Evolutionary conservation across 108 stramenopile species (phyloP).

Genomic region (Cyclostephanos tholiformis): DNA sequence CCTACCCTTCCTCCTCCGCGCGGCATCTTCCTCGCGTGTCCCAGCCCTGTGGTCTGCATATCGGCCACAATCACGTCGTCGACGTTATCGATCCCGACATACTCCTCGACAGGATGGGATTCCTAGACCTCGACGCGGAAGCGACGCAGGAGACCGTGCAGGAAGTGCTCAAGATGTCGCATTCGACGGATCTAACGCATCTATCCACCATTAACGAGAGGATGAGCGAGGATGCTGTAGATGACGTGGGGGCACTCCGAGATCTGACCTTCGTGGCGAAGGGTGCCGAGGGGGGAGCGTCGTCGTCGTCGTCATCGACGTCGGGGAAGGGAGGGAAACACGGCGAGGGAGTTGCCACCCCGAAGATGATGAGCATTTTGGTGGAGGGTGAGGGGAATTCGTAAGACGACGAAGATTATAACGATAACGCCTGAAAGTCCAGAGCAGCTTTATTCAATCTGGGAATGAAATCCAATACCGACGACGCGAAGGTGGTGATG

Average conservation of each 20-base stretch:
- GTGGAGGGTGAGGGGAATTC: slow-evolving; percentile 3
- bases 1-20: too few relatives aligned
- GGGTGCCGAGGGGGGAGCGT: not conserved
- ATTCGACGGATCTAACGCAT: not conserved
- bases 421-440: not conserved
- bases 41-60: too few relatives aligned
- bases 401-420: slow-evolving; percentile 2
- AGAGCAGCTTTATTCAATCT: not conserved
- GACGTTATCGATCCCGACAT: slow-evolving; percentile 44
- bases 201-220: slow-evolving; percentile 69
- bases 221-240: slow-evolving; percentile 70
- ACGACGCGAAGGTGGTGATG: not conserved
- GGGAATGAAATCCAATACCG: not conserved
- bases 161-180: slow-evolving; percentile 26
- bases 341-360: not conserved
- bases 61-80: not conserved
- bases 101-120: slow-evolving; percentile 38
- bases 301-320: not conserved
- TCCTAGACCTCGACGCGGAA: slow-evolving; percentile 38
- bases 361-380: slow-evolving; percentile 1
- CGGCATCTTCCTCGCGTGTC: too few relatives aligned
- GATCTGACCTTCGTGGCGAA: slow-evolving; percentile 46
- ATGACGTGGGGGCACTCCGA: slow-evolving; percentile 71
- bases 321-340: not conserved
- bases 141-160: slow-evolving; percentile 30